A percentile compares a stretch with the other conserved stretches of the same genome.
These are phyloP conservation scores for Mortierella sp. DNA, from an alignment of 371 early-diverging fungal genomes.

Conservation along the genomic window DNA sequence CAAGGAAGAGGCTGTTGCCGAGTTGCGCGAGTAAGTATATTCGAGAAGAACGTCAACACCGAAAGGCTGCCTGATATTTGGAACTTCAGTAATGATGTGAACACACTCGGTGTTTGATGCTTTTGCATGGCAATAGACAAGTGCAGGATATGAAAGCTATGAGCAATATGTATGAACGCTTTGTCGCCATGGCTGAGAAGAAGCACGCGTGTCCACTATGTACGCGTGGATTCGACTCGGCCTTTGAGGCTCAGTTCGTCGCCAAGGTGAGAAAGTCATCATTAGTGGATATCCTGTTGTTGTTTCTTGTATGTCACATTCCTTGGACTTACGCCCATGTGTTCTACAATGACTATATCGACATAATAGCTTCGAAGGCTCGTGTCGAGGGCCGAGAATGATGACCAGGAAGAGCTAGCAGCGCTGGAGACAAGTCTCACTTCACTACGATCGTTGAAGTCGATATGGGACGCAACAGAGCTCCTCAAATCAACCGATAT, in stretches of 20 bases:
- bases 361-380: slow-evolving; percentile 32
- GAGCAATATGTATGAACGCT: slow-evolving; percentile 45
- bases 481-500: slow-evolving; percentile 26
- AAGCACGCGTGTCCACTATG: slow-evolving; percentile 55
- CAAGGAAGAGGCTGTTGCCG: slow-evolving; percentile 41
- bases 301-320: too few relatives aligned
- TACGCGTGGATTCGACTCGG: slow-evolving; percentile 44
- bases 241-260: slow-evolving; percentile 47
- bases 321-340: background rate
- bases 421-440: slow-evolving; percentile 41
- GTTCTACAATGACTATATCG: background rate
- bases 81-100: background rate
- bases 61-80: background rate
- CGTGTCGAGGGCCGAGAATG: slow-evolving; percentile 35
- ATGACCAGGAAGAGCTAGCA: slow-evolving; percentile 50
- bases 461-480: slow-evolving; percentile 28
- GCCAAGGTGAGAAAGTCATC: slow-evolving; percentile 23
- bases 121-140: slow-evolving; percentile 8
- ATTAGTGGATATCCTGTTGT: too few relatives aligned
- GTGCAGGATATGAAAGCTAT: slow-evolving; percentile 43
- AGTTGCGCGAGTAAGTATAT: slow-evolving; percentile 47
- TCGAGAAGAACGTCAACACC: too few relatives aligned
- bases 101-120: too few relatives aligned
- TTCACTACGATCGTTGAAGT: slow-evolving; percentile 49
- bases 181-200: slow-evolving; percentile 56